A percentile compares a stretch with the other conserved stretches of the same genome.
Evolutionary conservation across 2,329 filamentous ascomycete genomes (phyloP).

Genomic region (Curvularia lunata): DNA sequence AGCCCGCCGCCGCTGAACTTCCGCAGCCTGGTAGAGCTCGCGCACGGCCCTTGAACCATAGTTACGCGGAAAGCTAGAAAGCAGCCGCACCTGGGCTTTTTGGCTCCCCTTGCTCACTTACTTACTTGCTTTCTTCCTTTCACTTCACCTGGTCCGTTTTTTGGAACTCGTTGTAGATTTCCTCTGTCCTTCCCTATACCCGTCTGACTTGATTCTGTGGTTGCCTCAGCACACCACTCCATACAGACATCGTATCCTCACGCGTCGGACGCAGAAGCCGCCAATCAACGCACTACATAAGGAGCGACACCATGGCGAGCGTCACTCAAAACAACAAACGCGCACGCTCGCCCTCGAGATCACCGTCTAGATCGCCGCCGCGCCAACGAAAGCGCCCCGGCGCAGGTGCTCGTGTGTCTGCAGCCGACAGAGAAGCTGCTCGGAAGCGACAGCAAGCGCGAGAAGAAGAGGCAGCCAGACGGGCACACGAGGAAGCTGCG

Average conservation of each 20-base stretch:
- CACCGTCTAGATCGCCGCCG: conserved; percentile 53
- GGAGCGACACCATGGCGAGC: conserved; percentile 27
- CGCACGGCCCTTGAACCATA: conserved; percentile 14
- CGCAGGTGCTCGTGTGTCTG: conserved; percentile 64
- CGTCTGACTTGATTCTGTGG: neutral
- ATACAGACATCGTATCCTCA: neutral
- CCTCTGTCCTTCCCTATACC: neutral
- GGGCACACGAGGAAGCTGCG: conserved; percentile 47
- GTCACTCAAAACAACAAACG: conserved; percentile 35
- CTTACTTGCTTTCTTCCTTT: neutral
- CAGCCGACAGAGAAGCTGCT: conserved; percentile 70
- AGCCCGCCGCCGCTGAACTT: conserved; percentile 21
- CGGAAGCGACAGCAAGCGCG: conserved; percentile 58
- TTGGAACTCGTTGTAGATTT: neutral
- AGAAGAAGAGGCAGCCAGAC: conserved; percentile 57
- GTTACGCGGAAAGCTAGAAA: conserved; percentile 11
- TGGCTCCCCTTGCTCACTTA: neutral
- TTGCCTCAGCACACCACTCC: neutral
- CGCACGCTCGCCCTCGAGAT: conserved; percentile 44
- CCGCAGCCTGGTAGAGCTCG: conserved; percentile 17
- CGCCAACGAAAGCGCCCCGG: conserved; percentile 70
- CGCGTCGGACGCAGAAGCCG: conserved; percentile 10
- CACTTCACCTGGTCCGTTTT: neutral
- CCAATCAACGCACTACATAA: conserved; percentile 6
- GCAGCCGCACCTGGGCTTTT: conserved; percentile 2